Percentiles rank a stretch among this genome's conserved stretches.
Conservation (phyloP, 2,329 filamentous ascomycete genomes). For the Colletotrichum shisoi region DNA sequence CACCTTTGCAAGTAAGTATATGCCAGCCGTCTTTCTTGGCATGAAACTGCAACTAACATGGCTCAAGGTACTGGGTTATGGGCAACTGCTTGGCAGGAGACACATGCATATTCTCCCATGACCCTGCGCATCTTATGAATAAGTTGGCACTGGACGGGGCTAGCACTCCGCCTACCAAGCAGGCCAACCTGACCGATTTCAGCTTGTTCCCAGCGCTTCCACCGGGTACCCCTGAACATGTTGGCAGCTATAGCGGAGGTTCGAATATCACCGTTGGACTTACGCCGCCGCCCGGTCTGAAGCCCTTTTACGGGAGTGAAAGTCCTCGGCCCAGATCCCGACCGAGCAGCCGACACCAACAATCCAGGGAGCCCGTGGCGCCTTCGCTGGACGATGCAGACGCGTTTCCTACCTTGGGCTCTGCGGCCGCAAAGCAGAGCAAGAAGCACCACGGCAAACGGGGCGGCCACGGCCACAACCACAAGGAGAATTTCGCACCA, state of each 20-base stretch:
- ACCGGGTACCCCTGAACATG: constrained; percentile 66
- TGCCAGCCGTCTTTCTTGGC: not conserved
- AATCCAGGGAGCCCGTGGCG: constrained; percentile 67
- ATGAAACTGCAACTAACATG: constrained; percentile 12
- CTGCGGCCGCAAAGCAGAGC: constrained; percentile 74
- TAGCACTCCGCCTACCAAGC: constrained; percentile 69
- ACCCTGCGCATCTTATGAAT: constrained; percentile 85
- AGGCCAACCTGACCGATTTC: constrained; percentile 76
- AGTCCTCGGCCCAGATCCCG: constrained; percentile 78
- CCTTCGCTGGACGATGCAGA: constrained; percentile 91
- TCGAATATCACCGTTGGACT: constrained; percentile 63
- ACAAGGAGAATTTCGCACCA: constrained; percentile 72
- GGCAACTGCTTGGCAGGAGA: constrained; percentile 94
- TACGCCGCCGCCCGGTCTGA: constrained; percentile 75
- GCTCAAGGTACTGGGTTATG: constrained; percentile 85
- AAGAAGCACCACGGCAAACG: constrained; percentile 96
- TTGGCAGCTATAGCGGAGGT: constrained; percentile 61
- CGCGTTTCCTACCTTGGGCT: constrained; percentile 89
- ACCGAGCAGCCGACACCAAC: constrained; percentile 82
- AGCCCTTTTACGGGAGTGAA: constrained; percentile 67
- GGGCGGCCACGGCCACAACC: constrained; percentile 76
- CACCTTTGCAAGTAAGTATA: constrained; percentile 93
- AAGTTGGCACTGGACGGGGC: constrained; percentile 78
- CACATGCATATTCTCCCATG: constrained; percentile 96
- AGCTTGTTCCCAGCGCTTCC: constrained; percentile 84